Evolutionary conservation across 345 rosid genomes (phyloP).

Genomic region (Acer campestre): DNA sequence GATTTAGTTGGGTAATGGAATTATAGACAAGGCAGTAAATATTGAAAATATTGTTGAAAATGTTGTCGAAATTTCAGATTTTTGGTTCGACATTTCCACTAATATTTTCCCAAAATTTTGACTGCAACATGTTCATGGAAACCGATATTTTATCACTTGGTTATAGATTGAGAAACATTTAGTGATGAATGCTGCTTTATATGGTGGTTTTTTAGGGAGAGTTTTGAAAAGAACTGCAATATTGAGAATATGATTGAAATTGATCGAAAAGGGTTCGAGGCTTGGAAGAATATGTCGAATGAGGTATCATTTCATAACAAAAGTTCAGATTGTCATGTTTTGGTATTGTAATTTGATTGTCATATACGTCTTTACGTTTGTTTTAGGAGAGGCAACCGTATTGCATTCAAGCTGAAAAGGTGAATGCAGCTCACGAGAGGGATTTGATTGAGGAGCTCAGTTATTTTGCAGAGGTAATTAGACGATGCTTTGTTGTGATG

Average conservation of each 20-base stretch:
- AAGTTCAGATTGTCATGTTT: neutral
- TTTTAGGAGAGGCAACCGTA: slow-evolving; percentile 63
- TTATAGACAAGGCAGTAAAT: too few relatives aligned
- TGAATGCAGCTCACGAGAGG: slow-evolving; percentile 30
- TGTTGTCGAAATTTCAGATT: neutral
- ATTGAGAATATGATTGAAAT: slow-evolving; percentile 34
- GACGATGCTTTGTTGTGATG: neutral
- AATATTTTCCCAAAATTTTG: too few relatives aligned
- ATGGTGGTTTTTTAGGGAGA: slow-evolving; percentile 46
- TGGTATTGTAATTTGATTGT: neutral
- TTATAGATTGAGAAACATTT: neutral
- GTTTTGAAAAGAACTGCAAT: slow-evolving; percentile 30
- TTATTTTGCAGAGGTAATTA: slow-evolving; percentile 31
- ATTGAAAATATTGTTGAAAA: neutral
- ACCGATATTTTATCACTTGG: too few relatives aligned
- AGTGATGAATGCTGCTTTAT: slow-evolving; percentile 6
- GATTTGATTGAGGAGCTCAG: slow-evolving; percentile 33
- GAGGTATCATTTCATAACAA: slow-evolving; percentile 42
- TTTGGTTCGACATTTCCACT: too few relatives aligned
- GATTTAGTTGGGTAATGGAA: neutral
- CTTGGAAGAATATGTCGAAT: slow-evolving; percentile 67
- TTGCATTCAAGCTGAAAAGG: slow-evolving; percentile 35
- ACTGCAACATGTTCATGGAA: too few relatives aligned
- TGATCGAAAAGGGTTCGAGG: slow-evolving; percentile 54
- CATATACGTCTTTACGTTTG: neutral